A percentile compares a stretch with the other conserved stretches of the same genome.
phyloP scores from a whole-genome alignment of 2,329 filamentous ascomycete genomes.

The Aspergillus terreus region DNA sequence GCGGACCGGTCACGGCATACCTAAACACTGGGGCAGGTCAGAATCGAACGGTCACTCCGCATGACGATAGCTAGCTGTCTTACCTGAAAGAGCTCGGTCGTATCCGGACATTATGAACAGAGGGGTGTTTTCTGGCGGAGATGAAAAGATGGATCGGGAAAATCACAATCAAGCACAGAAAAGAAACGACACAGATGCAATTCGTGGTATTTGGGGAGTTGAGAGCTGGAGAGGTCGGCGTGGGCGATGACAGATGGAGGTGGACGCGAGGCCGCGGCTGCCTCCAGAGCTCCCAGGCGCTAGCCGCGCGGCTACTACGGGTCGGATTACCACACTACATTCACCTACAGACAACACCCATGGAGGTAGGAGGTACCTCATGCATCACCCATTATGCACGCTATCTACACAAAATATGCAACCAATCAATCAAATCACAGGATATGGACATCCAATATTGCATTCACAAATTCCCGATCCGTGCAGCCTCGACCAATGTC shows the following conservation, averaged over 20 bases:
- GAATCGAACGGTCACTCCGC: constrained; percentile 13
- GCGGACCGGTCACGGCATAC: constrained; percentile 43
- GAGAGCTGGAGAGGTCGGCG: constrained; percentile 11
- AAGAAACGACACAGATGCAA: constrained; percentile 8
- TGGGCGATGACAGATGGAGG: constrained; percentile 24
- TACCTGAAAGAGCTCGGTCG: constrained; percentile 98
- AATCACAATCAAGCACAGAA: constrained; percentile 1
- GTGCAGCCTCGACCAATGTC: constrained; percentile 21
- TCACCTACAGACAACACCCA: not conserved
- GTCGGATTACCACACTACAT: not conserved
- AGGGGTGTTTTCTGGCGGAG: constrained; percentile 1
- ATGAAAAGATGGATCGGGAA: constrained; percentile 7
- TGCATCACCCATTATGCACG: not conserved
- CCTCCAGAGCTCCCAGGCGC: constrained; percentile 23
- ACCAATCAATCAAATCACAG: constrained; percentile 9
- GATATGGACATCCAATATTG: constrained; percentile 27
- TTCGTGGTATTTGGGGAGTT: constrained; percentile 12
- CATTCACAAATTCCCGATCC: constrained; percentile 29
- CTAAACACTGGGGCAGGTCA: constrained; percentile 67
- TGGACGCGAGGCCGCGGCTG: constrained; percentile 25
- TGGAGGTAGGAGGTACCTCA: no score
- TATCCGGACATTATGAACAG: constrained; percentile 72
- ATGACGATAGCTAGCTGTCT: constrained; percentile 34
- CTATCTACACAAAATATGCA: constrained; percentile 2
- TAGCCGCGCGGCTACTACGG: constrained; percentile 22